Evolutionary conservation across 371 early-diverging fungal species (phyloP).

Genomic region (Apophysomyces ossiformis): DNA sequence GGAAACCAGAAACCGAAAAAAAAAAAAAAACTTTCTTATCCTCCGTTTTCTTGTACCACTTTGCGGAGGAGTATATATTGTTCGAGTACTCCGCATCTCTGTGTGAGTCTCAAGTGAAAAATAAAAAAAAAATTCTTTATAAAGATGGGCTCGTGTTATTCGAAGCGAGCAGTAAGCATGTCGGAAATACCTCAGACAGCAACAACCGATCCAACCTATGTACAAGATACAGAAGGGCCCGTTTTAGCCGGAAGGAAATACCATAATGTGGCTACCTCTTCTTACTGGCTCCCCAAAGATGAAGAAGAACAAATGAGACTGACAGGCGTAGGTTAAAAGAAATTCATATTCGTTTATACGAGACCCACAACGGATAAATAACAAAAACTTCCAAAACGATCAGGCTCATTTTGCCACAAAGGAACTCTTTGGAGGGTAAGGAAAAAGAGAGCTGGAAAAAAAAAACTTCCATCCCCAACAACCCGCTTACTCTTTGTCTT

Average conservation of each 20-base stretch:
- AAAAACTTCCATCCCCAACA: neutral
- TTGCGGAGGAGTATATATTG: too few species aligned
- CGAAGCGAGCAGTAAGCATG: neutral
- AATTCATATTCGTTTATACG: neutral
- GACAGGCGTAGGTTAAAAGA: neutral
- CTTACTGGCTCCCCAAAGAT: slow-evolving; percentile 4
- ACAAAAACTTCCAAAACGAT: neutral
- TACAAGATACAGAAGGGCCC: slow-evolving; percentile 1
- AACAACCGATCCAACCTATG: neutral
- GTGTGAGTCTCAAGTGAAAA: too few species aligned
- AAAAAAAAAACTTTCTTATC: too few species aligned
- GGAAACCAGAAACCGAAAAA: too few species aligned
- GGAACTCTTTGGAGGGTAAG: slow-evolving; percentile 2
- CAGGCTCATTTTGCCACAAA: slow-evolving; percentile 7
- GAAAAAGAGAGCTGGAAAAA: neutral
- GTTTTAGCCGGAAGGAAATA: neutral
- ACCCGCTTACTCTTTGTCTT: neutral
- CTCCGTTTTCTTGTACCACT: too few species aligned
- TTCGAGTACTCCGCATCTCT: too few species aligned
- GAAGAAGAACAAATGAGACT: slow-evolving; percentile 5
- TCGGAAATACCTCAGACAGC: neutral
- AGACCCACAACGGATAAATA: too few species aligned
- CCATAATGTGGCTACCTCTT: neutral
- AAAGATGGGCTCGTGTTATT: slow-evolving; percentile 6
- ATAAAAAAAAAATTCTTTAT: neutral